These are phyloP conservation scores for Aspergillus sp. DNA, from an alignment of 2,329 filamentous ascomycete species.

Conservation along the genomic window DNA sequence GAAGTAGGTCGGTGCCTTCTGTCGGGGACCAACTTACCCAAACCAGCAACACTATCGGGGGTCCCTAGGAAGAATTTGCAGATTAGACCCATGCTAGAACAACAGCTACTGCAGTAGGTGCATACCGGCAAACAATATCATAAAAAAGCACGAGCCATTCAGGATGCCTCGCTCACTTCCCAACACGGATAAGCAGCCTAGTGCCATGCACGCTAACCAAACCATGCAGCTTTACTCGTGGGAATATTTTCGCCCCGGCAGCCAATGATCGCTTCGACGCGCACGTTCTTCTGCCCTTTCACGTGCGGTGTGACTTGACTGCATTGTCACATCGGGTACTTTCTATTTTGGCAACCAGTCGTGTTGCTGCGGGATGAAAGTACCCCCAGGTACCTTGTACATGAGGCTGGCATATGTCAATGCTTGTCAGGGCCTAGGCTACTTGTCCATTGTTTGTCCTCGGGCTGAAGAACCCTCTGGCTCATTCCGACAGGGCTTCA, in stretches of 20 bases:
- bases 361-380: background rate
- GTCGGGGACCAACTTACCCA: background rate
- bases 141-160: background rate
- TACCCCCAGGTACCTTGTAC: background rate
- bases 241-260: background rate
- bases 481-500: background rate
- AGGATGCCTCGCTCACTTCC: background rate
- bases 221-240: slow-evolving; percentile 7
- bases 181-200: background rate
- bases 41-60: background rate
- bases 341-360: background rate
- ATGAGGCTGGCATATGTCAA: background rate
- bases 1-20: background rate
- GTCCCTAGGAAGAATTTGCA: background rate
- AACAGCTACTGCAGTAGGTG: background rate
- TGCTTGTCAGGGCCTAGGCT: too few species aligned
- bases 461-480: background rate
- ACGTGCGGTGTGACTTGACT: slow-evolving; percentile 8
- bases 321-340: slow-evolving; percentile 8
- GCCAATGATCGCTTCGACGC: background rate
- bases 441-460: background rate
- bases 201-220: slow-evolving; percentile 1
- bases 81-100: background rate
- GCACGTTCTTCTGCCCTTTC: background rate
- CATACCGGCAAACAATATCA: background rate